Evolutionary conservation across 1,284 basidiomycete species (phyloP).

Genomic region (Chondrostereum purpureum): DNA sequence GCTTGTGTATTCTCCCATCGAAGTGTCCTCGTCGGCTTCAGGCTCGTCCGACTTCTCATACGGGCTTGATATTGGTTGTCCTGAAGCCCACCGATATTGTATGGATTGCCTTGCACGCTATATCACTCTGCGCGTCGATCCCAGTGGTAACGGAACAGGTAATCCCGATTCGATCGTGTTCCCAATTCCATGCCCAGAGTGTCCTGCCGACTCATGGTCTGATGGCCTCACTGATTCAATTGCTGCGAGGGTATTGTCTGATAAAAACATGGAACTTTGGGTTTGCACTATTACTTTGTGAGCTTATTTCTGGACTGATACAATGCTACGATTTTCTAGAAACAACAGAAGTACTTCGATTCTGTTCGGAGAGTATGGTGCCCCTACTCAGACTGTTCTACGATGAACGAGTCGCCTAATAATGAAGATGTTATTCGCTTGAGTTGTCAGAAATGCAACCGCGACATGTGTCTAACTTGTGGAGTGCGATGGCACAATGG

Average conservation of each 20-base stretch:
- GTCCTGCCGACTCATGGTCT: conserved; percentile 24
- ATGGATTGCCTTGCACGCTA: conserved; percentile 28
- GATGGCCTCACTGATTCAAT: conserved; percentile 30
- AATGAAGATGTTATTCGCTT: conserved; percentile 23
- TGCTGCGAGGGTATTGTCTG: conserved; percentile 25
- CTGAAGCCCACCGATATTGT: conserved; percentile 30
- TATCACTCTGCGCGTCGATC: conserved; percentile 31
- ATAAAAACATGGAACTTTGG: conserved; percentile 30
- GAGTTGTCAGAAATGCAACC: conserved; percentile 30
- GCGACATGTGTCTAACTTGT: background rate
- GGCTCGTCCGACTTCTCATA: conserved; percentile 29
- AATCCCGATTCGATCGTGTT: conserved; percentile 26
- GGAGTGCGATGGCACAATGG: conserved; percentile 15
- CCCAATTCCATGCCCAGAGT: conserved; percentile 36
- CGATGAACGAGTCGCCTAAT: background rate
- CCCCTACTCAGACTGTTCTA: background rate
- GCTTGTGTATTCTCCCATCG: conserved; percentile 27
- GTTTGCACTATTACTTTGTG: conserved; percentile 19
- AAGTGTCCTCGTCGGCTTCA: conserved; percentile 27
- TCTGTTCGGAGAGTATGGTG: conserved; percentile 25
- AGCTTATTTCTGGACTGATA: no score
- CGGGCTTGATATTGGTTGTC: conserved; percentile 31
- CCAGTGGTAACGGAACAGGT: conserved; percentile 24
- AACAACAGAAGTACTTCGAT: conserved; percentile 32
- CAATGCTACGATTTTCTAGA: conserved; percentile 18